Conservation (phyloP, 2,329 filamentous ascomycete genomes). For the Rutstroemia sp. region DNA sequence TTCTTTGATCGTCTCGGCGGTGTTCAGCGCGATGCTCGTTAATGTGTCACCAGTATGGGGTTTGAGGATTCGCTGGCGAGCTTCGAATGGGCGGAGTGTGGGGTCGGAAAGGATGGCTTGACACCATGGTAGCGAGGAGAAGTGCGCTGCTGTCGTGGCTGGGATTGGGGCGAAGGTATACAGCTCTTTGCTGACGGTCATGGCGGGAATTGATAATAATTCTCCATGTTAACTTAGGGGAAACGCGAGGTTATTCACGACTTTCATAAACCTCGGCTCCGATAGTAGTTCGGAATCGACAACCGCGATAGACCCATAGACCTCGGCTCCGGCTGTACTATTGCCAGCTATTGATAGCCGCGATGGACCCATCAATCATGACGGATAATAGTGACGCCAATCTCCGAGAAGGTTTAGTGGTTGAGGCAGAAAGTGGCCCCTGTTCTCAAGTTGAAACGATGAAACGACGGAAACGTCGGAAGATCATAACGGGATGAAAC, state of each 20-base stretch:
- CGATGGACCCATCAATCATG: no score
- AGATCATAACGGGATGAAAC: no score
- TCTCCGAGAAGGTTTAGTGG: no score
- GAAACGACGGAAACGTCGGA: no score
- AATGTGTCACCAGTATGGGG: conserved; percentile 13
- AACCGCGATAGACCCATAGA: no score
- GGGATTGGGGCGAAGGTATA: neutral
- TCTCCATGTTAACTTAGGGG: neutral
- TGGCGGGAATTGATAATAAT: neutral
- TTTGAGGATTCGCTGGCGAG: conserved; percentile 1
- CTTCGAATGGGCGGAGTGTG: conserved; percentile 15
- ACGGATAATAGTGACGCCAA: no score
- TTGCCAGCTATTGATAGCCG: no score
- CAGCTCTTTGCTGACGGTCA: neutral
- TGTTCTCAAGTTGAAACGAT: no score
- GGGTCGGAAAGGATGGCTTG: conserved; percentile 15
- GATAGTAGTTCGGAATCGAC: no score
- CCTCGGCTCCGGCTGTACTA: no score
- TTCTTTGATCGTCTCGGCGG: conserved; percentile 14
- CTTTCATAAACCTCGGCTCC: neutral
- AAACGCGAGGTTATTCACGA: neutral
- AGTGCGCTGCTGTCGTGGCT: conserved; percentile 13
- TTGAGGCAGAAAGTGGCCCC: no score
- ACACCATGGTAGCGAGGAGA: conserved; percentile 15
- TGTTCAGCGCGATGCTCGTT: conserved; percentile 3